A percentile compares a stretch with the other conserved stretches of the same genome.
Conservation (phyloP, 202 grass and related monocot genomes). For the Musa balbisiana region DNA sequence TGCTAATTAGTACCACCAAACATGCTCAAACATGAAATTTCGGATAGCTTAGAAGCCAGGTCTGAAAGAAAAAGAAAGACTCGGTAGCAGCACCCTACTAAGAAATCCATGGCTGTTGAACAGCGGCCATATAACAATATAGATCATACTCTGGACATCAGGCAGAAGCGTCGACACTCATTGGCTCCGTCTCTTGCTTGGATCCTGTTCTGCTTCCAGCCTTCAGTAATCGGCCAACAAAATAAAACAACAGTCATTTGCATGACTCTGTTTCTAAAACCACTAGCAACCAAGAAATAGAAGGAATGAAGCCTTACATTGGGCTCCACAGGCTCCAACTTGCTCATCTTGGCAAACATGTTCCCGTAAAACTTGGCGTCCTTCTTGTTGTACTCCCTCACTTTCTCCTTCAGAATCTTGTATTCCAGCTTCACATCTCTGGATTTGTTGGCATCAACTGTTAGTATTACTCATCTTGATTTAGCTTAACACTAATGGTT, state of each 20-base stretch:
- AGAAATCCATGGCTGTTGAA: too few relatives aligned
- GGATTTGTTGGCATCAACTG: background rate
- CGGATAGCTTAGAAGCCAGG: too few relatives aligned
- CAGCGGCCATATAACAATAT: too few relatives aligned
- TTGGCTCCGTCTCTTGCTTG: slow-evolving; percentile 24
- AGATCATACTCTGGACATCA: background rate
- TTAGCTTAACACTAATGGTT: too few relatives aligned
- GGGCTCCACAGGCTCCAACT: slow-evolving; percentile 25
- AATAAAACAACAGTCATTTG: background rate
- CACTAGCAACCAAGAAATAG: too few relatives aligned
- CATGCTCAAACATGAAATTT: too few relatives aligned
- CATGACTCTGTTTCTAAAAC: too few relatives aligned
- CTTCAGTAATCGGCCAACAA: slow-evolving; percentile 29
- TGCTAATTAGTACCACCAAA: too few relatives aligned
- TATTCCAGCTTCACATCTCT: slow-evolving; percentile 93
- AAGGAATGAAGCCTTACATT: slow-evolving; percentile 27
- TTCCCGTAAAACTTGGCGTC: slow-evolving; percentile 96
- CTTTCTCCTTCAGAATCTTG: slow-evolving; percentile 79
- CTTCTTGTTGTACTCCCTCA: slow-evolving; percentile 86
- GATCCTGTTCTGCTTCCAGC: background rate
- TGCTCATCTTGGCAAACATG: slow-evolving; percentile 83
- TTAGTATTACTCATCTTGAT: too few relatives aligned
- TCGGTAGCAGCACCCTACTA: too few relatives aligned
- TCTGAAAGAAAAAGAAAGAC: too few relatives aligned
- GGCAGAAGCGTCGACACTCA: slow-evolving; percentile 26